A percentile compares a stretch with the other conserved stretches of the same genome.
Evolutionary conservation across 2,329 filamentous ascomycete genomes (phyloP).

Genomic region (Calonectria fujianensis): DNA sequence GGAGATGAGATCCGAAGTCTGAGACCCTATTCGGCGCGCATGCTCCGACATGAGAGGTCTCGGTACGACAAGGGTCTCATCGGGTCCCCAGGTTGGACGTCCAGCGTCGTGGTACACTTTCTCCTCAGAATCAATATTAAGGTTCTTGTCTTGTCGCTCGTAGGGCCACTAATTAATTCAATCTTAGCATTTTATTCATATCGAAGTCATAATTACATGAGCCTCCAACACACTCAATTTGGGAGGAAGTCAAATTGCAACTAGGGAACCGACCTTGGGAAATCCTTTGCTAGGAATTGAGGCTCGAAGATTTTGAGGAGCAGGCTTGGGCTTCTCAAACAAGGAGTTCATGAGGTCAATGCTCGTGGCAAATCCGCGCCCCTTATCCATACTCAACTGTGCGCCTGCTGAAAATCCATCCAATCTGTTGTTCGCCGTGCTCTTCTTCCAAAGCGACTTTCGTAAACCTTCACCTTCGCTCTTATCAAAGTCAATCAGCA

Average conservation of each 20-base stretch:
- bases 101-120: constrained; percentile 82
- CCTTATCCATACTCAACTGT: constrained; percentile 65
- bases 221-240: constrained; percentile 51
- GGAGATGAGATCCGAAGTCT: constrained; percentile 56
- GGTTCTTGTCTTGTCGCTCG: constrained; percentile 84
- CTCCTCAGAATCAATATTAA: constrained; percentile 78
- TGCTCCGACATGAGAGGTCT: constrained; percentile 63
- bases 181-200: constrained; percentile 67
- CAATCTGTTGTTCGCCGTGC: constrained; percentile 54
- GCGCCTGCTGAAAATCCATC: constrained; percentile 56
- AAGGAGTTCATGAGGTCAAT: constrained; percentile 98
- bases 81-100: constrained; percentile 87
- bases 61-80: constrained; percentile 81
- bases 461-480: constrained; percentile 71
- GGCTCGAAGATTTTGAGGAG: constrained; percentile 72
- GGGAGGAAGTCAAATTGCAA: constrained; percentile 59
- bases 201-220: constrained; percentile 59
- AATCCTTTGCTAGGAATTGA: constrained; percentile 78
- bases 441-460: constrained; percentile 61
- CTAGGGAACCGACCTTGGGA: constrained; percentile 87
- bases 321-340: constrained; percentile 83
- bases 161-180: constrained; percentile 85
- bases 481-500: constrained; percentile 55
- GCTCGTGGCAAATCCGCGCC: constrained; percentile 85
- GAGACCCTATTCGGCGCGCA: constrained; percentile 52